These are phyloP conservation scores for Podospora conica DNA, from an alignment of 495 filamentous ascomycete species.

Conservation along the genomic window DNA sequence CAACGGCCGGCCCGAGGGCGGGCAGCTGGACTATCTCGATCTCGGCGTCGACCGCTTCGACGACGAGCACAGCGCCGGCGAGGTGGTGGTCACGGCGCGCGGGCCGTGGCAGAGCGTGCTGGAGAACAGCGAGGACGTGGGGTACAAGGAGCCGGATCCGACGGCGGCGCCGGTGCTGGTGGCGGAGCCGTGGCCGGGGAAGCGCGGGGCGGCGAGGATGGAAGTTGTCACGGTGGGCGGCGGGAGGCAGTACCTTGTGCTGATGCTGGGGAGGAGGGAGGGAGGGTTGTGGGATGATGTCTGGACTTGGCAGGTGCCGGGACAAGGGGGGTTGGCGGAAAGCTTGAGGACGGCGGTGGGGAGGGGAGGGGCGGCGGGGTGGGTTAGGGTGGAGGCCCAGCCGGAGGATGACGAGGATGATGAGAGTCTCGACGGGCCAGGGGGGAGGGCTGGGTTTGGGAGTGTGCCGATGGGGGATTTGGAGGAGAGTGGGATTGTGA, in stretches of 20 bases:
- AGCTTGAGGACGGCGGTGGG: conserved; percentile 48
- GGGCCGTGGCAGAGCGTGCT: conserved; percentile 36
- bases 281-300: conserved; percentile 61
- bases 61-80: conserved; percentile 40
- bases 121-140: conserved; percentile 20
- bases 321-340: conserved; percentile 46
- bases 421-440: conserved; percentile 34
- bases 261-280: conserved; percentile 62
- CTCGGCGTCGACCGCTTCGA: conserved; percentile 40
- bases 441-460: conserved; percentile 43
- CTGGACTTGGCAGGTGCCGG: conserved; percentile 64
- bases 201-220: conserved; percentile 40
- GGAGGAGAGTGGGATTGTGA: conserved; percentile 44
- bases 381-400: conserved; percentile 39
- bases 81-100: conserved; percentile 30
- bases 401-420: conserved; percentile 43
- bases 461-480: conserved; percentile 43
- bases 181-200: conserved; percentile 35
- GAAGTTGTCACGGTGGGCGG: conserved; percentile 44
- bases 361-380: conserved; percentile 46
- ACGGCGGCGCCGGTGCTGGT: conserved; percentile 22
- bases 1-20: conserved; percentile 51
- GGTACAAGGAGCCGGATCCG: conserved; percentile 21
- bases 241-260: conserved; percentile 54
- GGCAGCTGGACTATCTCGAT: conserved; percentile 56